Evolutionary conservation across 108 stramenopile genomes (phyloP).

Genomic region (Cylindrotheca closterium): DNA sequence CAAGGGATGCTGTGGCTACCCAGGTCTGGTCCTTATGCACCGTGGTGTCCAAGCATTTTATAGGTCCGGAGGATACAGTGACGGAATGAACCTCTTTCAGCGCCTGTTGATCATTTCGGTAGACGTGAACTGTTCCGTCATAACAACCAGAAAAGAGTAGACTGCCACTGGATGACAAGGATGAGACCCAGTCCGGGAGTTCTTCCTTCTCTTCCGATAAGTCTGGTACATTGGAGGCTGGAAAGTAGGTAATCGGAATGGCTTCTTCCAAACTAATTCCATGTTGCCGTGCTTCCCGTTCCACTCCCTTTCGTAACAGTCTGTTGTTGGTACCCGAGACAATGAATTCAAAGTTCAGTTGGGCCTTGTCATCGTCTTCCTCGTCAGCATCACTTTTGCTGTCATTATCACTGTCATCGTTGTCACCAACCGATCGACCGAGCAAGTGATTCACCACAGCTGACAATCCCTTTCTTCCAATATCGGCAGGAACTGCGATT

Average conservation of each 20-base stretch:
- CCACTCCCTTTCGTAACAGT: slow-evolving; percentile 67
- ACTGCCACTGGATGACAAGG: slow-evolving; percentile 23
- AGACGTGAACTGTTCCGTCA: slow-evolving; percentile 70
- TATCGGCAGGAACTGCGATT: slow-evolving; percentile 74
- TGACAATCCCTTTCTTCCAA: slow-evolving; percentile 75
- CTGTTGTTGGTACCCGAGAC: slow-evolving; percentile 46
- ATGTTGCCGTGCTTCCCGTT: slow-evolving; percentile 65
- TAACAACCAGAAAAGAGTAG: slow-evolving; percentile 42
- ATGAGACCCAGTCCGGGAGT: slow-evolving; percentile 81
- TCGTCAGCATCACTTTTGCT: slow-evolving; percentile 36
- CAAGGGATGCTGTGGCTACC: slow-evolving; percentile 79
- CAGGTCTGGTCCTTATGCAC: slow-evolving; percentile 14
- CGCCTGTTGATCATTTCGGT: neutral
- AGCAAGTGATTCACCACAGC: slow-evolving; percentile 68
- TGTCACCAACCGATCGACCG: slow-evolving; percentile 27
- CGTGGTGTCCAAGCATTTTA: slow-evolving; percentile 58
- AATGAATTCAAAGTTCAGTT: slow-evolving; percentile 72
- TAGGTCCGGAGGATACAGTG: slow-evolving; percentile 45
- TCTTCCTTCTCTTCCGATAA: slow-evolving; percentile 49
- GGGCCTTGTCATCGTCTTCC: slow-evolving; percentile 37
- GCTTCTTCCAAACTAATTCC: slow-evolving; percentile 74
- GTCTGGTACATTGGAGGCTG: slow-evolving; percentile 57
- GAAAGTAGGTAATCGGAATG: slow-evolving; percentile 69
- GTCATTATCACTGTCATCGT: slow-evolving; percentile 20
- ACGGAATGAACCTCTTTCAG: slow-evolving; percentile 15